Evolutionary conservation across 495 filamentous ascomycete species (phyloP), one percentile per base, ranked within the genome.

Genomic region (Talaromyces proteolyticus): DNA sequence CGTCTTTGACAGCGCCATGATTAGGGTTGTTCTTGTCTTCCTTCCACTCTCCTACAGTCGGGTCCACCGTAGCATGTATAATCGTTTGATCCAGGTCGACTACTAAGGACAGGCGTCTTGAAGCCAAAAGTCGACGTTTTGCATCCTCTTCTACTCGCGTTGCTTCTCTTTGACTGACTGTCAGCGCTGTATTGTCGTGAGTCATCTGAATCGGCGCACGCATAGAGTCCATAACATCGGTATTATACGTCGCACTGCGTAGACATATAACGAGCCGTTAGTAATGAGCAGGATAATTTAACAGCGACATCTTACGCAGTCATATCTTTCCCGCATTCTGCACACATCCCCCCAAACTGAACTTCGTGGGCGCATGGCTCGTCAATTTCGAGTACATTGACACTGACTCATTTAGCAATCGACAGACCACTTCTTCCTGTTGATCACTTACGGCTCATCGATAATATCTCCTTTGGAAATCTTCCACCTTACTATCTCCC

Each of bases 61-160:
- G 92, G 51, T 99, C 93, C 57, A 96, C 92, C 42, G 91, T 95
- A 14, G 93, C 93, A 65, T 99, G 93, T 52, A 99, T 97, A 59
- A 99, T 93, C 18, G 93, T 99, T 66, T 96, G 92, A 62, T 99
- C 93, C 21, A 99, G 70, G 74, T 99, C 93, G 54, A 99, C 93
- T 20, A 99, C 93, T 17, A 99, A 73, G 14, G 89, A 95, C 10
- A 99, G 77, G 67, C 92, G 95, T 46, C 84, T 76, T 23, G 79
- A 76, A 55, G 82, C 74, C 22, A 99, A 74, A 18, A 99, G 71
- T 17, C 93, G 82, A 38, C 81, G 78, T 65, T 96, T 95, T 18
- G 89, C 77, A 58, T 93, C 86, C 57, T 90, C 83, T 68, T 97
- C 92, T 26, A 88, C 82, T 44, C 80, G 81, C 26, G 79, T 76